Base-by-base conservation (phyloP, 108 stramenopile species). In the Pseudonitzschia multiseries region DNA sequence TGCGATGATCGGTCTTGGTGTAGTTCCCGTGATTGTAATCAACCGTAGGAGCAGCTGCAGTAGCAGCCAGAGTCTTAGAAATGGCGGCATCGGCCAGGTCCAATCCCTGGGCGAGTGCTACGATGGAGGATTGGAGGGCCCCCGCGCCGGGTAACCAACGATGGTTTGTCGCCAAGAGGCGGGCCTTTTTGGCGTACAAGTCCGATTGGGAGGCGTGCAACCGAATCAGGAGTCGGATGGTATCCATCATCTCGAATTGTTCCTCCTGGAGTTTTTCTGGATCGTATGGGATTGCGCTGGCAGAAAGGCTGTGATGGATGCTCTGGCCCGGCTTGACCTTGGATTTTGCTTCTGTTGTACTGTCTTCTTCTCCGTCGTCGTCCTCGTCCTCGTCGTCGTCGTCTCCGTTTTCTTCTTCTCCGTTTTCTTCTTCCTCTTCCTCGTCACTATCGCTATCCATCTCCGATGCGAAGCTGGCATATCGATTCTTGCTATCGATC, bases 1-100 rank as follows among this genome's bases (percentile, higher is more conserved):
- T 17, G 5, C 57, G 33, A 60, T 28, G 52, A 63, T 44, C 41
- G 29, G 22, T 24, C 15, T 22, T 65, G 20, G 27, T 26, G 33
- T 36, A 18, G 41, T 42, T 32, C 10, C 2, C 32, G 29, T 57
- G 64, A 32, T 20, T 20, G 27, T 31, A 8, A 40, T 40, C 0
- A 4, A 40, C 61, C 0, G 26, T 13, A 8, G 71, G 22, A 22
- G 52, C 66, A n/a, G 27, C 60, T 17, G 64, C 33, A 61, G 46
- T 67, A 18, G 68, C 33, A 18, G 46, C 46, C 1, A 48, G 32
- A 36, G 32, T 33, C 33, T 63, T 62, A 0, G 78, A 74, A 27
- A 79, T 74, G 57, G 73, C 44, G 0, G 59, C 46, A 54, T 79
- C 73, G 44, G 78, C 78, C 0, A 79, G 66, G 12, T 69, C 67